Evolutionary conservation across 1,284 basidiomycete genomes (phyloP).

Genomic region (Cutaneotrichosporon sp.): DNA sequence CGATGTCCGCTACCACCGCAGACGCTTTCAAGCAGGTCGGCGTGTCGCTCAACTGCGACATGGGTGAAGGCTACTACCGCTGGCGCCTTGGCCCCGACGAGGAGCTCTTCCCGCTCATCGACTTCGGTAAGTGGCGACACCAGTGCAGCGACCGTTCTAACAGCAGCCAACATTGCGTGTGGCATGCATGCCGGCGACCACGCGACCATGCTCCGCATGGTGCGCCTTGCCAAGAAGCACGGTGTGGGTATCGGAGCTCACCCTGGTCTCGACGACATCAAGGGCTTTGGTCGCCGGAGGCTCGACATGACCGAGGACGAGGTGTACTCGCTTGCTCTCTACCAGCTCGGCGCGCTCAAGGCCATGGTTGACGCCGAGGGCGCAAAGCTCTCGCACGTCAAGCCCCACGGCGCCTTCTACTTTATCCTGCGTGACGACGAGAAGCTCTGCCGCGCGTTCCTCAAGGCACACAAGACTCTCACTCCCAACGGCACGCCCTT

Average conservation of each 20-base stretch:
- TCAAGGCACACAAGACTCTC: constrained; percentile 36
- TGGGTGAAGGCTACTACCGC: constrained; percentile 28
- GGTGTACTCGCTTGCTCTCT: constrained; percentile 18
- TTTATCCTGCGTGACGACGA: constrained; percentile 36
- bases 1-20: background rate
- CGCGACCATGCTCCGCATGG: constrained; percentile 41
- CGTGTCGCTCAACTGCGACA: constrained; percentile 12
- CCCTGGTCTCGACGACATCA: constrained; percentile 16
- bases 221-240: constrained; percentile 33
- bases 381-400: constrained; percentile 34
- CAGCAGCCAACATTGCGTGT: constrained; percentile 38
- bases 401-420: constrained; percentile 22
- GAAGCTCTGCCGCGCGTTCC: constrained; percentile 28
- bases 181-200: constrained; percentile 43
- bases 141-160: background rate
- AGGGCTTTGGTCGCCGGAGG: constrained; percentile 14
- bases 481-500: constrained; percentile 15
- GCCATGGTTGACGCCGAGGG: constrained; percentile 37
- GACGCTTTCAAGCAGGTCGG: constrained; percentile 4
- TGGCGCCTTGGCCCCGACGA: constrained; percentile 43
- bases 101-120: constrained; percentile 34
- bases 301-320: constrained; percentile 17
- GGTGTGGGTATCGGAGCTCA: constrained; percentile 41
- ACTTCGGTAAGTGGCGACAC: constrained; percentile 12
- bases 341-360: constrained; percentile 40